Percentiles rank a stretch among this genome's conserved stretches.
These are phyloP conservation scores for Curvularia eragrostidis DNA, from an alignment of 2,329 filamentous ascomycete species.

Conservation along the genomic window DNA sequence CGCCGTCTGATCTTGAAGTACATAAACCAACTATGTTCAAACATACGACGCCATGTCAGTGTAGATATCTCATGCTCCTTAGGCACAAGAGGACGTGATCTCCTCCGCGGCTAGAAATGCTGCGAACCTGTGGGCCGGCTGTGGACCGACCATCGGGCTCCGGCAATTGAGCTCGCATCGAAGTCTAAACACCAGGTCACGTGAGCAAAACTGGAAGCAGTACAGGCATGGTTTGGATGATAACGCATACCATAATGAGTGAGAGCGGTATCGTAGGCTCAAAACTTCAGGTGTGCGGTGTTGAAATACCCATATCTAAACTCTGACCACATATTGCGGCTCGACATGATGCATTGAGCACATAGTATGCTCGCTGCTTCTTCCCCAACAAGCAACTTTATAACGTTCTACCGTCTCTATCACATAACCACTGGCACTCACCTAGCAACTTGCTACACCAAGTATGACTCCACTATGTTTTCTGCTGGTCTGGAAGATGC, in stretches of 20 bases:
- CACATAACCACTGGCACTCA: too few relatives aligned
- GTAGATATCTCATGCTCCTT: neutral
- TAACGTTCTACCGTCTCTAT: too few relatives aligned
- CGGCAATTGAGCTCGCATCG: neutral
- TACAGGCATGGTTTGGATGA: too few relatives aligned
- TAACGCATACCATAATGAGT: neutral
- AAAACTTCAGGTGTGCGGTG: neutral
- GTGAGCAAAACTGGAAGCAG: neutral
- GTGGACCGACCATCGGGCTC: neutral
- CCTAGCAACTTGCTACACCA: too few relatives aligned
- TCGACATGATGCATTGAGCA: neutral
- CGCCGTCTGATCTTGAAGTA: neutral
- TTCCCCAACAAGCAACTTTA: too few relatives aligned
- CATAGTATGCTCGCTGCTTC: too few relatives aligned
- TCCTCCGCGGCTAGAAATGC: neutral
- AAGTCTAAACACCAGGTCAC: neutral
- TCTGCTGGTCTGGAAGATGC: neutral
- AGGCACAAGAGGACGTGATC: neutral
- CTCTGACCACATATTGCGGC: neutral
- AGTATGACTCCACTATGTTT: neutral
- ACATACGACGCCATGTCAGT: neutral
- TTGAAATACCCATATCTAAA: neutral
- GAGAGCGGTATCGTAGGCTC: neutral
- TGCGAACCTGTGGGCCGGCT: constrained; percentile 13
- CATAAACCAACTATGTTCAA: neutral